Conservation (phyloP, 2,329 filamentous ascomycete species). For the Colletotrichum sp. region DNA sequence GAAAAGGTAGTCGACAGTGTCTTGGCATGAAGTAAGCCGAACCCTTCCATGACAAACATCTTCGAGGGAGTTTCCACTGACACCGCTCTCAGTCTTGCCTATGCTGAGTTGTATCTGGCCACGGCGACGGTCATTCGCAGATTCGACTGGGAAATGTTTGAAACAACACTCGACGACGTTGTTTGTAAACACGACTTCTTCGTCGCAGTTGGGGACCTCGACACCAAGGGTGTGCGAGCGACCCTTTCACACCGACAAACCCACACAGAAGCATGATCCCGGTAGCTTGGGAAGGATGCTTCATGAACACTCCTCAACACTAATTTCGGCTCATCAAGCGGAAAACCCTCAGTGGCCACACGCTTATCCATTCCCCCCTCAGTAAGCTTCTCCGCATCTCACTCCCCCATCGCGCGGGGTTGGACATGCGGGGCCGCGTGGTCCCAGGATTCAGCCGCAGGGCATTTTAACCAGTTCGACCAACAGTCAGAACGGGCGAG, state of each 20-base stretch:
- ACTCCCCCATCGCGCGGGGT: not conserved
- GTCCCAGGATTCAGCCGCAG: not conserved
- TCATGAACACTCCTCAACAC: not conserved
- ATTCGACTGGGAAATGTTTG: constrained; percentile 20
- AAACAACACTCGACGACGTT: constrained; percentile 24
- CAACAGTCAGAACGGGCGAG: not conserved
- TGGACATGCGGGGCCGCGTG: not conserved
- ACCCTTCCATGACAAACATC: not conserved
- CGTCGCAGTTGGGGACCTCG: not conserved
- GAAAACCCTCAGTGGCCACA: not conserved
- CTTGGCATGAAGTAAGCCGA: constrained; percentile 24
- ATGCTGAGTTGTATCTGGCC: constrained; percentile 16
- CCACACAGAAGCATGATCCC: not conserved
- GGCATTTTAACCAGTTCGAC: not conserved
- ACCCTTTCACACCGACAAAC: not conserved
- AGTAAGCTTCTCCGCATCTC: not conserved
- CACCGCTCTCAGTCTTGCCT: not conserved
- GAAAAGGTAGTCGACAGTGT: constrained; percentile 24
- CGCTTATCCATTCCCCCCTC: not conserved
- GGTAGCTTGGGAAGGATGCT: not conserved
- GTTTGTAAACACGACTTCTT: constrained; percentile 10
- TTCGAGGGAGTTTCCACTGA: not conserved
- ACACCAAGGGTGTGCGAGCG: constrained; percentile 12
- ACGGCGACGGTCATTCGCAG: not conserved
- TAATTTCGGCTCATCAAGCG: not conserved